Evolutionary conservation across 192 early-diverging fungal genomes (phyloP).

Genomic region (Backusella parvicylindrica): DNA sequence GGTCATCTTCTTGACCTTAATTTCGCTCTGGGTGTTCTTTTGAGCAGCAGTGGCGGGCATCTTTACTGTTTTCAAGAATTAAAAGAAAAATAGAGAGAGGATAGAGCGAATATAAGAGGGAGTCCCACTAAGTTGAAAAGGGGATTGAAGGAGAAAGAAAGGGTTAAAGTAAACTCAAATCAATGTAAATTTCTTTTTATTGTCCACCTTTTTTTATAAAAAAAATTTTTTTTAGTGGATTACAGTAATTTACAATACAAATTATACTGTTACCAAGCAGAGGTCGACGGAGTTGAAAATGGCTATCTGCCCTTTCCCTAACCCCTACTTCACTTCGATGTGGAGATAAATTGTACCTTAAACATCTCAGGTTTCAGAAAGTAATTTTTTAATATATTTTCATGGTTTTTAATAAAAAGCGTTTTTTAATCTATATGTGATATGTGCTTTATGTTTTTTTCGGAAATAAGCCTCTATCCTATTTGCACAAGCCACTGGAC

Average conservation of each 20-base stretch:
- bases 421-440: not conserved
- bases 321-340: not conserved
- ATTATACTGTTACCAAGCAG: constrained; percentile 3
- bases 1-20: constrained; percentile 25
- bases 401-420: not conserved
- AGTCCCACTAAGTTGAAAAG: constrained; percentile 12
- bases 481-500: not conserved
- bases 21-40: constrained; percentile 22
- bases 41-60: constrained; percentile 32
- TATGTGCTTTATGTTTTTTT: not conserved
- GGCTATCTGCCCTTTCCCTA: not conserved
- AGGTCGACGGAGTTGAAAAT: not conserved
- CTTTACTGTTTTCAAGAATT: constrained; percentile 9
- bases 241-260: not conserved
- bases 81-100: constrained; percentile 9
- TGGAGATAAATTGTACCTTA: not conserved
- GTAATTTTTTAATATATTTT: not conserved
- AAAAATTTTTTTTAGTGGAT: constrained; percentile 4
- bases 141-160: constrained; percentile 1
- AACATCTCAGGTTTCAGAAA: not conserved
- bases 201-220: not conserved
- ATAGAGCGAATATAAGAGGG: constrained; percentile 13
- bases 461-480: not conserved
- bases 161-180: constrained; percentile 1
- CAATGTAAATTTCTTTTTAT: not conserved